Conservation (phyloP, 2,329 filamentous ascomycete genomes). For the Tympanopsis confertula region DNA sequence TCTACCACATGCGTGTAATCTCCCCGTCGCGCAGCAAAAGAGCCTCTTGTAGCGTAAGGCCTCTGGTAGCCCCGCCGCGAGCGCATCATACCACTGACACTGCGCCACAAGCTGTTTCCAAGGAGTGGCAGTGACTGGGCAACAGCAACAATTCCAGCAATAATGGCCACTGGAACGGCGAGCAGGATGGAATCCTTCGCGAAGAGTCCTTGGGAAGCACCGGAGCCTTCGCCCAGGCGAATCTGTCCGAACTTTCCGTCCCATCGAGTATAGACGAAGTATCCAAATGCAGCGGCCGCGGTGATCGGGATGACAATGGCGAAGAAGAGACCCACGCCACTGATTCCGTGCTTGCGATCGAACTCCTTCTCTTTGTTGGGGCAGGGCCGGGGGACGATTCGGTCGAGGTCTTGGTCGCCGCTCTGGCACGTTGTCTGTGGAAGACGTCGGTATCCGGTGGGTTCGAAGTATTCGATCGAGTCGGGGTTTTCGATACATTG, state of each 20-base stretch:
- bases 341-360: slow-evolving; percentile 55
- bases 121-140: slow-evolving; percentile 59
- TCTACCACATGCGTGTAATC: slow-evolving; percentile 84
- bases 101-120: slow-evolving; percentile 61
- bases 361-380: slow-evolving; percentile 75
- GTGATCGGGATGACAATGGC: slow-evolving; percentile 67
- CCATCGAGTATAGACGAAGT: slow-evolving; percentile 78
- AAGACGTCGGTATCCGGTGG: slow-evolving; percentile 80
- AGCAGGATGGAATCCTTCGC: slow-evolving; percentile 68
- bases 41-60: slow-evolving; percentile 77
- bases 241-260: slow-evolving; percentile 85
- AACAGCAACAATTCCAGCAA: slow-evolving; percentile 53
- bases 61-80: slow-evolving; percentile 34
- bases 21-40: slow-evolving; percentile 75
- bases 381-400: slow-evolving; percentile 50
- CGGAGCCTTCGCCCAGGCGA: slow-evolving; percentile 59
- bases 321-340: slow-evolving; percentile 71
- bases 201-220: slow-evolving; percentile 22
- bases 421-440: slow-evolving; percentile 78
- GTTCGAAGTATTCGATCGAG: slow-evolving; percentile 67
- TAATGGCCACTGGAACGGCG: slow-evolving; percentile 66
- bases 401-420: slow-evolving; percentile 65
- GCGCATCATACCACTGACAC: slow-evolving; percentile 34
- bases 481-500: slow-evolving; percentile 52
- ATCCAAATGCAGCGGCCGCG: slow-evolving; percentile 63